Percentiles rank a stretch among this genome's conserved stretches.
Conservation (phyloP, 345 rosid species). For the Salix purpurea region DNA sequence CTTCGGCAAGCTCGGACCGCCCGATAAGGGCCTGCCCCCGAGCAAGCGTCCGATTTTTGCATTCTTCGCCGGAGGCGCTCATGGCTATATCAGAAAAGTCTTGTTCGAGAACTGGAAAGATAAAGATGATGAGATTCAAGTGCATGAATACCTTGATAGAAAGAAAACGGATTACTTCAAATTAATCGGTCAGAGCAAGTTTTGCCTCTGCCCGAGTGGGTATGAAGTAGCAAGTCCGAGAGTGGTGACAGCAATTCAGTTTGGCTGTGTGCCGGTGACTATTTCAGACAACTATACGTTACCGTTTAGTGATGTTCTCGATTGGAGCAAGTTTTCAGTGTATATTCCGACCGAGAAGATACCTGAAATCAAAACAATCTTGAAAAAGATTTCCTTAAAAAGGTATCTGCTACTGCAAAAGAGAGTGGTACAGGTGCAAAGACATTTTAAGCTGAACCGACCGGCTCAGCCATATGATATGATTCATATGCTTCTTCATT, state of each 20-base stretch:
- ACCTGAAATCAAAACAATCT: constrained; percentile 42
- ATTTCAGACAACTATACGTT: constrained; percentile 42
- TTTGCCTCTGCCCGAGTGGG: constrained; percentile 65
- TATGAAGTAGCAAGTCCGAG: constrained; percentile 72
- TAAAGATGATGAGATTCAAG: constrained; percentile 49
- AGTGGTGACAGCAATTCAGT: constrained; percentile 41
- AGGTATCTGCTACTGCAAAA: constrained; percentile 36
- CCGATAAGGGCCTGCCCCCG: constrained; percentile 10
- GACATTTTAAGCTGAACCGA: constrained; percentile 48
- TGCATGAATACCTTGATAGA: constrained; percentile 43
- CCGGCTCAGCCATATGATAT: constrained; percentile 62
- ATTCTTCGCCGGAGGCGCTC: constrained; percentile 68
- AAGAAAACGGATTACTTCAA: constrained; percentile 29
- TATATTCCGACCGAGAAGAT: constrained; percentile 36
- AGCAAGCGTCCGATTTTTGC: constrained; percentile 44
- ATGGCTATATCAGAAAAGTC: constrained; percentile 46
- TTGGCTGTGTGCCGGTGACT: constrained; percentile 56
- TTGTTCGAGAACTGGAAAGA: constrained; percentile 60
- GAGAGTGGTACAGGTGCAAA: constrained; percentile 39
- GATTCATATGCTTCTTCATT: constrained; percentile 61
- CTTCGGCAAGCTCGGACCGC: constrained; percentile 17
- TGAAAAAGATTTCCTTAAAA: constrained; percentile 24
- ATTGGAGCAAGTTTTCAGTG: constrained; percentile 50
- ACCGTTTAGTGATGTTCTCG: constrained; percentile 59
- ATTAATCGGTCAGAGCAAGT: constrained; percentile 44